phyloP scores from a whole-genome alignment of 495 filamentous ascomycete genomes.

The Hypomontagnella monticulosa region DNA sequence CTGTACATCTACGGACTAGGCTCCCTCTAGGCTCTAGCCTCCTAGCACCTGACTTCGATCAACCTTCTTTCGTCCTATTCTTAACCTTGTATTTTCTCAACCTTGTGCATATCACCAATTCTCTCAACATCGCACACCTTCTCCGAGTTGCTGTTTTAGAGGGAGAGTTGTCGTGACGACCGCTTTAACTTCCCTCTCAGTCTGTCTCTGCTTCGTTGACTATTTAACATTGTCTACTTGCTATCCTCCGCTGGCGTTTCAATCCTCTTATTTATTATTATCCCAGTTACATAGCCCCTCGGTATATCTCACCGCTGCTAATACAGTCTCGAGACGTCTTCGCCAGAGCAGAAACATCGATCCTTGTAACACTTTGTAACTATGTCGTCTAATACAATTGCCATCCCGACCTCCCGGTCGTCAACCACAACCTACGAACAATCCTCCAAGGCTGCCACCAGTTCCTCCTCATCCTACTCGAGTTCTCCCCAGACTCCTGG shows the following conservation, averaged over 20 bases:
- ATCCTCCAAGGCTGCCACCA: slow-evolving; percentile 51
- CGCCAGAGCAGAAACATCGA: background rate
- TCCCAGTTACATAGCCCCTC: slow-evolving; percentile 5
- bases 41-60: slow-evolving; percentile 35
- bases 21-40: slow-evolving; percentile 6
- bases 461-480: slow-evolving; percentile 64
- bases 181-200: slow-evolving; percentile 5
- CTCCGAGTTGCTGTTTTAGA: slow-evolving; percentile 18
- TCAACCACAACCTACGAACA: slow-evolving; percentile 48
- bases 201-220: slow-evolving; percentile 8
- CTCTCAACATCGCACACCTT: slow-evolving; percentile 33
- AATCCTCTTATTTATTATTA: slow-evolving; percentile 21
- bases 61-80: slow-evolving; percentile 32
- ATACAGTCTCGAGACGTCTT: slow-evolving; percentile 6
- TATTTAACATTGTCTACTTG: slow-evolving; percentile 24
- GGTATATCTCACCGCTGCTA: slow-evolving; percentile 22
- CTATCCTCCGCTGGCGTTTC: slow-evolving; percentile 20
- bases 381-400: slow-evolving; percentile 63
- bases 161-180: slow-evolving; percentile 7
- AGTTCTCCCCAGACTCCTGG: slow-evolving; percentile 60
- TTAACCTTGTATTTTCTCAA: slow-evolving; percentile 16
- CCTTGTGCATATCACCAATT: slow-evolving; percentile 34
- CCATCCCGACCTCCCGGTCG: slow-evolving; percentile 57
- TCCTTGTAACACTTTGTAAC: background rate
- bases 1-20: slow-evolving; percentile 22